phyloP scores from a whole-genome alignment of 345 rosid genomes.

The Raphanus sativus region DNA sequence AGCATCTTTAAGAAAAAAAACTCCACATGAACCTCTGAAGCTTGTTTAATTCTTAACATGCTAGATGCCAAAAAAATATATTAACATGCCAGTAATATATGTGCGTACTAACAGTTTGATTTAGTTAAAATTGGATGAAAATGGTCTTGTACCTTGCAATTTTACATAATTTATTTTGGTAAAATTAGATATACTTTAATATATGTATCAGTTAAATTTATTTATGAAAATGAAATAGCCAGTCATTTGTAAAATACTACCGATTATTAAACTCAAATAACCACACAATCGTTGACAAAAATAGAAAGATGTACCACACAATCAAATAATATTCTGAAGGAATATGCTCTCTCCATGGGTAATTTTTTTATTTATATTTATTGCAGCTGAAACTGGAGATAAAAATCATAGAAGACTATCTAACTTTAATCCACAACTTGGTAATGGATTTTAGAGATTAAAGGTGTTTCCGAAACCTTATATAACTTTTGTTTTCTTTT shows the following conservation, averaged over 20 bases:
- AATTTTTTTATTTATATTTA: not conserved
- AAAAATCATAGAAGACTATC: slow-evolving; percentile 2
- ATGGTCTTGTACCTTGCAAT: not conserved
- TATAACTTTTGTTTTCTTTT: not conserved
- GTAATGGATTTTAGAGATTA: slow-evolving; percentile 11
- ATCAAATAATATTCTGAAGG: slow-evolving; percentile 30
- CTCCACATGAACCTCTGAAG: not conserved
- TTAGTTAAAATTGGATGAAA: not conserved
- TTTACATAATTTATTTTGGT: not conserved
- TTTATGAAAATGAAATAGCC: not conserved
- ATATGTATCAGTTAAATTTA: not conserved
- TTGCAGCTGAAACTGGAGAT: slow-evolving; percentile 13
- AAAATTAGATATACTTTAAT: too few relatives aligned
- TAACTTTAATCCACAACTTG: slow-evolving; percentile 24
- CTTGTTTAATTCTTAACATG: not conserved
- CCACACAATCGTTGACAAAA: not conserved
- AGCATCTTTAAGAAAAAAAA: too few relatives aligned
- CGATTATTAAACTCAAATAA: not conserved
- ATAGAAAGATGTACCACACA: not conserved
- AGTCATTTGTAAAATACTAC: not conserved
- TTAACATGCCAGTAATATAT: not conserved
- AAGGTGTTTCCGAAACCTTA: slow-evolving; percentile 10
- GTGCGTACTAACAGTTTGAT: not conserved
- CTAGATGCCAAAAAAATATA: not conserved
- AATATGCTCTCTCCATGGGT: slow-evolving; percentile 34